Base-by-base conservation (phyloP, 2,329 filamentous ascomycete species). In the Microsporum ferrugineum region DNA sequence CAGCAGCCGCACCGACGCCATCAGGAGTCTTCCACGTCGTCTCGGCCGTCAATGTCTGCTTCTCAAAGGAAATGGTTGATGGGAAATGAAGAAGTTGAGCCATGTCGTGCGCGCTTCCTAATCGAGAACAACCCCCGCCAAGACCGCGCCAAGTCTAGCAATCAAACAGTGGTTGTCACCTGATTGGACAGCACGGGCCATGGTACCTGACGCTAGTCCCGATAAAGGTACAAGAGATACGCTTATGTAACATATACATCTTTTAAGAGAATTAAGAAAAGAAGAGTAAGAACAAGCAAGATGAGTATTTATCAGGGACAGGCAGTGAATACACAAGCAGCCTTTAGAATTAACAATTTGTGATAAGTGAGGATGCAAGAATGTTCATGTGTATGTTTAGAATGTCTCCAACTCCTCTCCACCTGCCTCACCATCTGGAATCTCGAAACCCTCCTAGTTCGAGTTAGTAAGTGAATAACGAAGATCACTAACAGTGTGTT, bases 401-500 rank as follows among this genome's bases (percentile, higher is more conserved):
- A 75, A 75, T 5, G 73, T 75, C 64, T 75, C 73, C 58, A 73
- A 67, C 49, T 80, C 68, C 65, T 80, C 66, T 64, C 69, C 61
- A 74, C 74, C 71, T 70, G 72, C 86, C 62, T 91, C 87, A 27
- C 79, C 84, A 73, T 94, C 89, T 57, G 91, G 91, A 69, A 96
- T 95, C 79, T 95, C 91, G 70, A 95, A 95, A 38, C 87, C 72
- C 61, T 75, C 73, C 69, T 71, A 62, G 31, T 17, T 53, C 34
- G 29, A 23, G 43, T 60, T 49, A 60, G 34, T 29, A 38, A n/a
- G 33, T 27, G 27, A 47, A n/a, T 43, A 43, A 43, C 39, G 39
- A 43, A 2, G 39, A 43, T 47, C 43, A 27, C 4, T 27, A 5
- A 27, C 2, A 17, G n/a, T 34, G 27, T 38, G 36, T 29, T 33